phyloP scores from a whole-genome alignment of 768 basidiomycete genomes.

The Panaeolus cyanescens region DNA sequence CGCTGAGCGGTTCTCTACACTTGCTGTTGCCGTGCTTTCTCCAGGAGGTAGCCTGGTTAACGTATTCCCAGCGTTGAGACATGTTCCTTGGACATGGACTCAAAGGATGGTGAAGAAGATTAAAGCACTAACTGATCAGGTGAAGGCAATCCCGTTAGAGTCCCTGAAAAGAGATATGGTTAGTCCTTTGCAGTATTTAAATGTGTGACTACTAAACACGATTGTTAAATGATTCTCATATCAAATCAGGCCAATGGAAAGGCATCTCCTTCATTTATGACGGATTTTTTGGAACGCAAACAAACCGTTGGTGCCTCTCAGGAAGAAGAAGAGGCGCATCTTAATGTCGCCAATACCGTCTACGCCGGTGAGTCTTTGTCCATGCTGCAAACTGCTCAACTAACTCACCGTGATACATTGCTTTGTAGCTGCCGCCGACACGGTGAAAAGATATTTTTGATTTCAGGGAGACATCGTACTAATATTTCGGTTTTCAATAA shows the following conservation, averaged over 20 bases:
- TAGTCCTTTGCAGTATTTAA: background rate
- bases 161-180: constrained; percentile 6
- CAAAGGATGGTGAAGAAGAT: constrained; percentile 6
- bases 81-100: constrained; percentile 13
- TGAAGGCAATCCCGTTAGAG: constrained; percentile 14
- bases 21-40: background rate
- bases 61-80: constrained; percentile 11
- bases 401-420: background rate
- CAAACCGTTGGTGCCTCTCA: constrained; percentile 8
- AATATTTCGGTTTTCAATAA: background rate
- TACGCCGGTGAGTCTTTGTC: constrained; percentile 15
- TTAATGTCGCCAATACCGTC: constrained; percentile 12
- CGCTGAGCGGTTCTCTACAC: constrained; percentile 7
- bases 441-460: constrained; percentile 2
- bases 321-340: constrained; percentile 11
- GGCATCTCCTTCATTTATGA: constrained; percentile 11
- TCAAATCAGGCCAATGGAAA: constrained; percentile 12
- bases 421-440: constrained; percentile 15
- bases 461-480: too few relatives aligned
- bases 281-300: constrained; percentile 16
- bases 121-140: constrained; percentile 5
- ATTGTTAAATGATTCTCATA: background rate
- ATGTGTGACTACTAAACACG: too few relatives aligned
- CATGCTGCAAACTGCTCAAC: background rate
- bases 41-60: constrained; percentile 14